phyloP scores from a whole-genome alignment of 2,329 filamentous ascomycete species.

The Trichophyton mentagrophytes region DNA sequence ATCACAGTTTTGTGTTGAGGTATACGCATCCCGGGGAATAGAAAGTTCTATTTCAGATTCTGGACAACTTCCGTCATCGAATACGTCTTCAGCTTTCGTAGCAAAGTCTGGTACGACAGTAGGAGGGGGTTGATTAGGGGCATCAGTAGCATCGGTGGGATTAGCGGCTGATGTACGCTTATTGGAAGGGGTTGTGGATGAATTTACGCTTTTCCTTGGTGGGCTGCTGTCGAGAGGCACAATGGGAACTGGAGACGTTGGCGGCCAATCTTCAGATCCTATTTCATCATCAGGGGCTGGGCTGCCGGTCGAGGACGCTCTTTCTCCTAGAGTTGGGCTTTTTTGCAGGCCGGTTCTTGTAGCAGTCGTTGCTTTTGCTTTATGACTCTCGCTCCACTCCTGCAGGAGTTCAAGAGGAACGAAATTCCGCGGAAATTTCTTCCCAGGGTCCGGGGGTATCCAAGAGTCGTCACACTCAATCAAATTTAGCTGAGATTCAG shows the following conservation, averaged over 20 bases:
- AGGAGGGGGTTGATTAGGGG: background rate
- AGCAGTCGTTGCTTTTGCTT: background rate
- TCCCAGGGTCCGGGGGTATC: slow-evolving; percentile 25
- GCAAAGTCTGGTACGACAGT: background rate
- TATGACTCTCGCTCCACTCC: slow-evolving; percentile 19
- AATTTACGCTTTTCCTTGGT: background rate
- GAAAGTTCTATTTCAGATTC: slow-evolving; percentile 9
- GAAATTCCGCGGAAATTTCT: slow-evolving; percentile 19
- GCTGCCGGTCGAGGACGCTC: background rate
- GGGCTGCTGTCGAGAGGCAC: background rate
- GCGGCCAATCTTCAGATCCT: background rate
- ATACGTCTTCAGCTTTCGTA: background rate
- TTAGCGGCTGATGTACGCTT: background rate
- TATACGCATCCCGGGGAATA: slow-evolving; percentile 5
- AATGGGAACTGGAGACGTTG: background rate
- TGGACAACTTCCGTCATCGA: background rate
- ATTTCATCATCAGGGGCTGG: background rate
- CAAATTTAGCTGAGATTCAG: slow-evolving; percentile 38
- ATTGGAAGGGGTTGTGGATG: background rate
- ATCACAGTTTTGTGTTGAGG: slow-evolving; percentile 7
- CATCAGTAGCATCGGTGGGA: background rate
- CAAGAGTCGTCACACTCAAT: slow-evolving; percentile 34
- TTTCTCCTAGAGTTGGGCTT: background rate
- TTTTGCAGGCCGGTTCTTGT: too few species aligned
- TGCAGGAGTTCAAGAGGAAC: slow-evolving; percentile 25